These are phyloP conservation scores for Epipyxis sp. DNA, from an alignment of 108 stramenopile genomes.

Conservation along the genomic window DNA sequence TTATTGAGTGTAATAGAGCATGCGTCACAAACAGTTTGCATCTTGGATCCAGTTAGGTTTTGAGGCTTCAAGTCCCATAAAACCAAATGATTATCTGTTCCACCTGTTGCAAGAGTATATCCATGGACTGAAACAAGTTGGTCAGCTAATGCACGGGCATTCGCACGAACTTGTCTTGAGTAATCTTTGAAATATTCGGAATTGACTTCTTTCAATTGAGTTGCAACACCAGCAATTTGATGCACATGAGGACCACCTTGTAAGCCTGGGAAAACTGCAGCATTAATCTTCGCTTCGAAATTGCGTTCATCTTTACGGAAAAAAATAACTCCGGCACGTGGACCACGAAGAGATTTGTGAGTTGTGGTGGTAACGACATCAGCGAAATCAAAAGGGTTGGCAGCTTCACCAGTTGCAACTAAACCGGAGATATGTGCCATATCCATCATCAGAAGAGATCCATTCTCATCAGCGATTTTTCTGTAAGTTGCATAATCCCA, in stretches of 20 bases:
- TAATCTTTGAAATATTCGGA: constrained; percentile 94
- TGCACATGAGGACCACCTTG: constrained; percentile 99
- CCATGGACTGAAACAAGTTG: constrained; percentile 72
- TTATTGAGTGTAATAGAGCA: constrained; percentile 98
- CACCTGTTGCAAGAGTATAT: constrained; percentile 91
- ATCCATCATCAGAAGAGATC: constrained; percentile 93
- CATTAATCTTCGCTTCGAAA: constrained; percentile 88
- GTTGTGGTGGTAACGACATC: constrained; percentile 99
- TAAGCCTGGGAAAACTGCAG: constrained; percentile 98
- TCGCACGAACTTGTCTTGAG: constrained; percentile 81
- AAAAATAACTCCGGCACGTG: constrained; percentile 99
- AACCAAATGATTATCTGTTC: constrained; percentile 98
- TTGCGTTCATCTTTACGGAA: constrained; percentile 95
- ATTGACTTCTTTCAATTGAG: constrained; percentile 92
- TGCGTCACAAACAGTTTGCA: constrained; percentile 96
- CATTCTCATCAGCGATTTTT: constrained; percentile 95
- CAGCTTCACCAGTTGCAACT: constrained; percentile 86
- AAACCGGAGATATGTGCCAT: constrained; percentile 99
- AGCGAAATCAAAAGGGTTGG: constrained; percentile 85
- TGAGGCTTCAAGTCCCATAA: constrained; percentile 86
- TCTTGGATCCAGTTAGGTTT: constrained; percentile 91
- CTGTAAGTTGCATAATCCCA: constrained; percentile 97
- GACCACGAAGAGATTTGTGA: constrained; percentile 99
- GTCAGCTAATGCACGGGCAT: constrained; percentile 82
- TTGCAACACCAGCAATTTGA: constrained; percentile 96